These are phyloP conservation scores for Hordeum pubiflorum DNA, from an alignment of 202 grass and related monocot species.

Conservation along the genomic window DNA sequence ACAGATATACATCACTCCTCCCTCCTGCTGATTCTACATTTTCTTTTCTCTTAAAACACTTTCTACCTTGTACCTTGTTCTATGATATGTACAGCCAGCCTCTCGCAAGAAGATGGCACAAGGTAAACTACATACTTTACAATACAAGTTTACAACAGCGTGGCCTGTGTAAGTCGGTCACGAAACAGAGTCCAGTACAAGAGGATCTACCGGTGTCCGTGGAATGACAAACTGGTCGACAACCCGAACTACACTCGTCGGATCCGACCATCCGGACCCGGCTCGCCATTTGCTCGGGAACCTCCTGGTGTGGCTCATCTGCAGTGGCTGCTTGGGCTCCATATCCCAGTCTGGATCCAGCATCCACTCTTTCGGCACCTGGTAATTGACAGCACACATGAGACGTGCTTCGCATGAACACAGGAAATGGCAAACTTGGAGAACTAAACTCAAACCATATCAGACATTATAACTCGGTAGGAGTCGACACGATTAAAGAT, in stretches of 20 bases:
- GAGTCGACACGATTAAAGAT: background rate
- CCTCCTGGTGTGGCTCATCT: constrained; percentile 69
- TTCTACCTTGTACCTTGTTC: background rate
- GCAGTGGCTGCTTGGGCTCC: constrained; percentile 61
- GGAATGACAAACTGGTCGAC: constrained; percentile 76
- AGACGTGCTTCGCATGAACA: background rate
- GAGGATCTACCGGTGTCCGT: constrained; percentile 25
- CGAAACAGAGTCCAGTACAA: background rate
- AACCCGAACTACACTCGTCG: constrained; percentile 50
- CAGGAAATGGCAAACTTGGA: background rate
- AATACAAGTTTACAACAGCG: background rate
- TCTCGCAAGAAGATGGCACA: background rate
- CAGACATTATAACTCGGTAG: background rate
- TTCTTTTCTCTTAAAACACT: background rate
- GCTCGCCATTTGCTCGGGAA: constrained; percentile 92
- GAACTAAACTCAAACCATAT: background rate
- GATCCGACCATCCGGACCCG: constrained; percentile 48
- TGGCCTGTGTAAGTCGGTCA: background rate
- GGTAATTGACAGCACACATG: background rate
- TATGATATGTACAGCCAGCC: constrained; percentile 14
- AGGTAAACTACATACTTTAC: constrained; percentile 2
- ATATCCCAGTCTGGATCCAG: constrained; percentile 90
- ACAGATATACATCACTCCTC: background rate
- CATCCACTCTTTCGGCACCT: constrained; percentile 97
- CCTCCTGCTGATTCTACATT: background rate